Conservation (phyloP, 2,329 filamentous ascomycete species). For the Mycosphaerella sp. region DNA sequence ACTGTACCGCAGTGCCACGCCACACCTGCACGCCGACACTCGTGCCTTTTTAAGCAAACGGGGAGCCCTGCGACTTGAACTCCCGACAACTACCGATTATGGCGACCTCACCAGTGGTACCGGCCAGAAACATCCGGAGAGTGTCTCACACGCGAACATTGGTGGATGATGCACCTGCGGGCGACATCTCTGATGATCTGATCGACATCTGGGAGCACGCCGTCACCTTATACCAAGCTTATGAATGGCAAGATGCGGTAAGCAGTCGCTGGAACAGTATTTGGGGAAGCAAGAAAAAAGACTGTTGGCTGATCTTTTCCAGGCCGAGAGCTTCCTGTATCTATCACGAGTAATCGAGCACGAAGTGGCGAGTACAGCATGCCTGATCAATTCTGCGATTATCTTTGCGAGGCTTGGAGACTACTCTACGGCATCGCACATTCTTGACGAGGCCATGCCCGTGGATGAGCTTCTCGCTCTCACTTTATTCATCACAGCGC, state of each 20-base stretch:
- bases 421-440: slow-evolving; percentile 21
- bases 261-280: not conserved
- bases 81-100: not conserved
- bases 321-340: slow-evolving; percentile 23
- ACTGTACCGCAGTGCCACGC: slow-evolving; percentile 6
- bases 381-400: slow-evolving; percentile 29
- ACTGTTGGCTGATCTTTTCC: not conserved
- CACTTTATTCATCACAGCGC: slow-evolving; percentile 29
- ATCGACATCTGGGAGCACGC: slow-evolving; percentile 35
- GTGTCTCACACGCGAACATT: slow-evolving; percentile 1
- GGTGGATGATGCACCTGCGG: not conserved
- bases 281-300: not conserved
- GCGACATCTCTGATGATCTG: slow-evolving; percentile 15
- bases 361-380: slow-evolving; percentile 17
- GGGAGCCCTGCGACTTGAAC: not conserved
- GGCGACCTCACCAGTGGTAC: slow-evolving; percentile 2
- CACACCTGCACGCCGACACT: not conserved
- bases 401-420: slow-evolving; percentile 31
- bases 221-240: slow-evolving; percentile 28
- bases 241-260: slow-evolving; percentile 32
- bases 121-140: not conserved
- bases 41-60: slow-evolving; percentile 1
- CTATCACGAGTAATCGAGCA: slow-evolving; percentile 20
- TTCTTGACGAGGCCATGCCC: slow-evolving; percentile 23
- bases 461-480: slow-evolving; percentile 19